phyloP scores from a whole-genome alignment of 306 rosid genomes.

The Rosa lucieae region DNA sequence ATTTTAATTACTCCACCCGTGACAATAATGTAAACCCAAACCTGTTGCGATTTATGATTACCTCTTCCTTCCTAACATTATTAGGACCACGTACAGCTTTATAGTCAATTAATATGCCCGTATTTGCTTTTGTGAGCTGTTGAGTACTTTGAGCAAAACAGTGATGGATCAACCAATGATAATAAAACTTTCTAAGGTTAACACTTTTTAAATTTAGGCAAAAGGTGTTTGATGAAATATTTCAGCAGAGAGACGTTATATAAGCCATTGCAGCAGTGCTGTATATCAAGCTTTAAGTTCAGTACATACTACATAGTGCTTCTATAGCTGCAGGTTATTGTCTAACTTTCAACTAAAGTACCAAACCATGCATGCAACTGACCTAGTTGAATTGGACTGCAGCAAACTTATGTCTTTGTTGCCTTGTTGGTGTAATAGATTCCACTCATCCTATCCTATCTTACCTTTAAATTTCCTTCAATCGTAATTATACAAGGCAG shows the following conservation, averaged over 20 bases:
- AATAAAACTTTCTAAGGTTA: background rate
- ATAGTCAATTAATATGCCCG: background rate
- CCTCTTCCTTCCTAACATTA: background rate
- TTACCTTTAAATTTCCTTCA: background rate
- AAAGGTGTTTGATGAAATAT: background rate
- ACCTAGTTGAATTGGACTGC: constrained; percentile 11
- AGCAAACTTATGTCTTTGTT: background rate
- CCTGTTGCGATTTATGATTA: background rate
- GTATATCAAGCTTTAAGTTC: background rate
- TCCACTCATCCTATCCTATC: background rate
- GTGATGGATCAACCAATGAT: background rate
- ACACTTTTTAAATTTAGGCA: background rate
- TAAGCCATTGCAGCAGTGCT: background rate
- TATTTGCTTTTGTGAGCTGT: background rate
- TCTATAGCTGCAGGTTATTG: background rate
- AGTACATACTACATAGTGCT: background rate
- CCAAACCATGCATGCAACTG: background rate
- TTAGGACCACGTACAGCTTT: background rate
- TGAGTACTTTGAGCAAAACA: background rate
- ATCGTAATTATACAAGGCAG: background rate
- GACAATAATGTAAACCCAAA: background rate
- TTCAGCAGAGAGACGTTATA: background rate
- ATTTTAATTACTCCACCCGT: background rate
- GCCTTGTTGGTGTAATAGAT: background rate
- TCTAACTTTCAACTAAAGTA: background rate